Evolutionary conservation across 2,329 filamentous ascomycete genomes (phyloP).

Genomic region (Ophiostoma ulmi): DNA sequence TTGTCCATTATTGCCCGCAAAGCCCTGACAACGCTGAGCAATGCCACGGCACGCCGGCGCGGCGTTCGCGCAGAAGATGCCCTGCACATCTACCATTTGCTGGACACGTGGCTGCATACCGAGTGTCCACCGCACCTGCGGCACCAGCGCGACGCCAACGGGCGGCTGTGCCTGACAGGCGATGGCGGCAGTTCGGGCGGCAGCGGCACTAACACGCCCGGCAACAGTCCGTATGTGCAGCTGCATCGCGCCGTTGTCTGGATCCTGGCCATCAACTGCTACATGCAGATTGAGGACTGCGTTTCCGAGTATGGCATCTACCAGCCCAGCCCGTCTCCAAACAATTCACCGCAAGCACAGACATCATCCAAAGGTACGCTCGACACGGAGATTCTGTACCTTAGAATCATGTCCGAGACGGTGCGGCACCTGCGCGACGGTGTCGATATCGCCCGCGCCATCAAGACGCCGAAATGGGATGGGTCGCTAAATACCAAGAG

Average conservation of each 20-base stretch:
- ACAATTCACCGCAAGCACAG: not conserved
- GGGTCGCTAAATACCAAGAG: not conserved
- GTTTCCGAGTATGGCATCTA: slow-evolving; percentile 25
- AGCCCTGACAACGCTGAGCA: slow-evolving; percentile 22
- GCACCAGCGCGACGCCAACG: not conserved
- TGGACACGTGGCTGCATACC: slow-evolving; percentile 21
- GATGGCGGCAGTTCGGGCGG: not conserved
- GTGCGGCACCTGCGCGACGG: slow-evolving; percentile 23
- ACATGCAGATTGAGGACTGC: slow-evolving; percentile 27
- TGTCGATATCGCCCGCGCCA: slow-evolving; percentile 21
- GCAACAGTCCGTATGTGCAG: slow-evolving; percentile 13
- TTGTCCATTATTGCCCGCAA: slow-evolving; percentile 27
- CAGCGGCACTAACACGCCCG: not conserved
- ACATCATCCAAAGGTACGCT: not conserved
- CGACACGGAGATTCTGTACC: slow-evolving; percentile 17
- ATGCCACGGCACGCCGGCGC: slow-evolving; percentile 19
- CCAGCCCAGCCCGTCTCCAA: not conserved
- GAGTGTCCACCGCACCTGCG: slow-evolving; percentile 21
- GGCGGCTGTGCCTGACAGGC: not conserved
- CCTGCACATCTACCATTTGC: slow-evolving; percentile 14
- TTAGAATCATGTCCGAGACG: slow-evolving; percentile 26
- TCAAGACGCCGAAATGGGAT: slow-evolving; percentile 12
- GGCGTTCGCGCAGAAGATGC: slow-evolving; percentile 23
- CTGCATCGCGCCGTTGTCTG: slow-evolving; percentile 27
- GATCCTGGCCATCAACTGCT: slow-evolving; percentile 28